Evolutionary conservation across 2,329 filamentous ascomycete genomes (phyloP).

Genomic region (Alternaria rosae): DNA sequence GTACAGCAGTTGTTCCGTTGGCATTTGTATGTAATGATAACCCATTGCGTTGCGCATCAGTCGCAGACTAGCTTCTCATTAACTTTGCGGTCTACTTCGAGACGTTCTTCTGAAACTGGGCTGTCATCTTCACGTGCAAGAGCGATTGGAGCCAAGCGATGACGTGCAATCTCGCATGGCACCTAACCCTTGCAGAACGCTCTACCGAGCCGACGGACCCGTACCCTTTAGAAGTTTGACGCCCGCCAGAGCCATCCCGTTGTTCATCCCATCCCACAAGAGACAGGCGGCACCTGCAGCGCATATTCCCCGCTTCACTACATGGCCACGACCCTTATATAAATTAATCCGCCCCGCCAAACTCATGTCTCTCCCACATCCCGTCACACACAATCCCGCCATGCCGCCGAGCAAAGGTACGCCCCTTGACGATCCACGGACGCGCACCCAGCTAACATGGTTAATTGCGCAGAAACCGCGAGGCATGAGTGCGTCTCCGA

Average conservation of each 20-base stretch:
- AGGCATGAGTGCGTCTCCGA: conserved; percentile 81
- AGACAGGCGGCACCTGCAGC: conserved; percentile 21
- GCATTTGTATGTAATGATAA: conserved; percentile 3
- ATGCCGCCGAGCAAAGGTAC: conserved; percentile 50
- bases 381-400: conserved; percentile 43
- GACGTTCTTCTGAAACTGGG: neutral
- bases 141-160: conserved; percentile 17
- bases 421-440: conserved; percentile 23
- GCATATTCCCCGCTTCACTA: conserved; percentile 21
- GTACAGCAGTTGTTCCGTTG: neutral
- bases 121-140: conserved; percentile 18
- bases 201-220: conserved; percentile 27
- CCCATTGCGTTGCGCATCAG: neutral
- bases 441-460: neutral
- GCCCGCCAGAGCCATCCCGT: conserved; percentile 16
- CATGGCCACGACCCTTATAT: conserved; percentile 29
- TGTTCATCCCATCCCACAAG: conserved; percentile 19
- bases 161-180: conserved; percentile 16
- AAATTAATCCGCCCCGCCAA: conserved; percentile 34
- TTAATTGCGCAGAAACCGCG: conserved; percentile 59
- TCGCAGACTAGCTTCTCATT: neutral
- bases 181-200: conserved; percentile 1
- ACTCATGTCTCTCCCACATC: conserved; percentile 48
- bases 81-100: too few species aligned
- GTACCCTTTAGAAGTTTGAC: conserved; percentile 22